Conservation (phyloP, 2,329 filamentous ascomycete species). For the Venturiaceae sp. region DNA sequence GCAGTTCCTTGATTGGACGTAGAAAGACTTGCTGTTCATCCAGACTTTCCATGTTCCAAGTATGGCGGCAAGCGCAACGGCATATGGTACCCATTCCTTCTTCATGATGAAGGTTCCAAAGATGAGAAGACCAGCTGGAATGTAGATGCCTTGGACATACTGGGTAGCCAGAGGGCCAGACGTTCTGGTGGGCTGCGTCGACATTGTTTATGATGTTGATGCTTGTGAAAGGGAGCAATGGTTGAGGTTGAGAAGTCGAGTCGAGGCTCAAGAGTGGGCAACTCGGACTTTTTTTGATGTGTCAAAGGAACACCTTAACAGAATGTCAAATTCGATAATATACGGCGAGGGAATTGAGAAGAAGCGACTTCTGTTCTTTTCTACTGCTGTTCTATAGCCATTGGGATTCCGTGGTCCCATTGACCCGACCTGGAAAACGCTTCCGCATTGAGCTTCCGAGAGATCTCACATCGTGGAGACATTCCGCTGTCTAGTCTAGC, state of each 20-base stretch:
- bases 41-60: conserved; percentile 65
- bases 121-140: conserved; percentile 71
- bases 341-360: too few relatives aligned
- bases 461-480: too few relatives aligned
- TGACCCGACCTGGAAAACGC: too few relatives aligned
- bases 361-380: too few relatives aligned
- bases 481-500: too few relatives aligned
- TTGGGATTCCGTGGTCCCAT: too few relatives aligned
- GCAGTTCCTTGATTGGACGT: too few relatives aligned
- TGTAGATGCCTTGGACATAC: conserved; percentile 71
- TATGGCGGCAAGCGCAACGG: conserved; percentile 53
- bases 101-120: conserved; percentile 70
- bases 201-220: background rate
- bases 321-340: too few relatives aligned
- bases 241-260: background rate
- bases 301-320: background rate
- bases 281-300: background rate
- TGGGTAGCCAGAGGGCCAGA: conserved; percentile 33
- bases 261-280: background rate
- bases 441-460: too few relatives aligned
- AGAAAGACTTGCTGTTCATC: conserved; percentile 52
- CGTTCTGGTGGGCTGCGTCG: background rate
- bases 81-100: conserved; percentile 65
- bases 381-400: too few relatives aligned
- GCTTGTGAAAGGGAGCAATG: background rate